A percentile compares a stretch with the other conserved stretches of the same genome.
These are phyloP conservation scores for Bauhinia variegata DNA, from an alignment of 306 rosid genomes.

Conservation along the genomic window DNA sequence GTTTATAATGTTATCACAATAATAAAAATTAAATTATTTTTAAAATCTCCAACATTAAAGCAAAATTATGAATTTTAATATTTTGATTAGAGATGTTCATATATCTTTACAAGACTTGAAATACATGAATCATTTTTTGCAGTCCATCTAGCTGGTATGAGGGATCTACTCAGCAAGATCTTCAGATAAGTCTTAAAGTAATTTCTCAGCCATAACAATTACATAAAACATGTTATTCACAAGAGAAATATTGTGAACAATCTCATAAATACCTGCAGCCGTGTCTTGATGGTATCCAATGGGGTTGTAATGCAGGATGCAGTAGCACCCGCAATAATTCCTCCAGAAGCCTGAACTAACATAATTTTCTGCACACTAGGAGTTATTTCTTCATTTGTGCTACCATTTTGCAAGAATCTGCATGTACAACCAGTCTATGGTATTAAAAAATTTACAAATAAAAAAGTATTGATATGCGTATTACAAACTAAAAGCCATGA, in stretches of 20 bases:
- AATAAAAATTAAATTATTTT: no score
- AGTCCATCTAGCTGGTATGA: no score
- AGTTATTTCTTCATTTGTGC: constrained; percentile 40
- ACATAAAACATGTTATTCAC: not conserved
- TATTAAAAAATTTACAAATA: constrained; percentile 5
- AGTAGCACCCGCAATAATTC: constrained; percentile 84
- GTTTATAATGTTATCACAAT: no score
- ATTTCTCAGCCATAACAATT: no score
- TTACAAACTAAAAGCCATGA: constrained; percentile 11
- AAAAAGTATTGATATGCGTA: not conserved
- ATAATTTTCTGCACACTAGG: constrained; percentile 58
- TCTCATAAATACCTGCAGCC: constrained; percentile 73
- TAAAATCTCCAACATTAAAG: no score
- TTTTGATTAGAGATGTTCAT: no score
- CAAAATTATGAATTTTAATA: no score
- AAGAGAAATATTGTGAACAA: constrained; percentile 26
- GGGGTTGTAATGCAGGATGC: constrained; percentile 90
- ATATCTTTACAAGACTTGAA: no score
- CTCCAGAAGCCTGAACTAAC: constrained; percentile 82
- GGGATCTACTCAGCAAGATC: no score
- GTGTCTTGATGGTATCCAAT: constrained; percentile 90
- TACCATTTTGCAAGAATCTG: constrained; percentile 52
- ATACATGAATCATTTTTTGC: no score
- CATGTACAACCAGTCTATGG: constrained; percentile 21
- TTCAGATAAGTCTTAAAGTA: no score